Percentiles rank a stretch among this genome's conserved stretches.
phyloP scores from a whole-genome alignment of 176 grass and related monocot genomes.

The Canna indica region DNA sequence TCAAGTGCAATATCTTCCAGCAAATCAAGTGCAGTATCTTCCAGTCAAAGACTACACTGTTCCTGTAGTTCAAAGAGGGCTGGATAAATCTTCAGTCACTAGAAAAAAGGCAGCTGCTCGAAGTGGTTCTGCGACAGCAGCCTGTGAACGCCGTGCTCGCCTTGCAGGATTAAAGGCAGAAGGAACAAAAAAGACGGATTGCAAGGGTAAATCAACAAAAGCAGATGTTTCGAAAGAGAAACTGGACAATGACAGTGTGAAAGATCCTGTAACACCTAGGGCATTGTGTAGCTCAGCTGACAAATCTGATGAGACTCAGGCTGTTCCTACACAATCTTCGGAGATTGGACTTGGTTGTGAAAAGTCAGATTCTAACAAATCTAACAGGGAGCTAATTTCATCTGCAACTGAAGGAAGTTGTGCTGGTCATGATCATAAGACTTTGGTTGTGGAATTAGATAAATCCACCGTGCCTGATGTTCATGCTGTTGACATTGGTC shows the following conservation, averaged over 20 bases:
- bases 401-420: not conserved
- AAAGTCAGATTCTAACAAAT: not conserved
- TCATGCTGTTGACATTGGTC: not conserved
- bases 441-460: not conserved
- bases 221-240: slow-evolving; percentile 19
- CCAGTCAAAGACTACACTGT: slow-evolving; percentile 19
- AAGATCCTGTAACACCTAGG: slow-evolving; percentile 2
- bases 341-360: not conserved
- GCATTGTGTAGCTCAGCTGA: not conserved
- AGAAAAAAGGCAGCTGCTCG: slow-evolving; percentile 38
- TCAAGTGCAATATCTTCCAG: slow-evolving; percentile 35
- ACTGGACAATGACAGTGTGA: slow-evolving; percentile 16
- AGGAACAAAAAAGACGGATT: slow-evolving; percentile 25
- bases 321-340: not conserved
- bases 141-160: slow-evolving; percentile 42
- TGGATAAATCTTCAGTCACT: slow-evolving; percentile 37
- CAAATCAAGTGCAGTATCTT: slow-evolving; percentile 32
- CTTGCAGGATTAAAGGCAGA: slow-evolving; percentile 42
- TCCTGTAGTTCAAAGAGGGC: slow-evolving; percentile 23
- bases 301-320: not conserved
- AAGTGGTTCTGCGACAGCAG: slow-evolving; percentile 46
- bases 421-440: not conserved
- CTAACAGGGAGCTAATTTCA: not conserved
- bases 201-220: slow-evolving; percentile 15
- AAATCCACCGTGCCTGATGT: not conserved